These are phyloP conservation scores for Yueomyces sp. DNA, from an alignment of 1,139 yeast species.

Conservation along the genomic window DNA sequence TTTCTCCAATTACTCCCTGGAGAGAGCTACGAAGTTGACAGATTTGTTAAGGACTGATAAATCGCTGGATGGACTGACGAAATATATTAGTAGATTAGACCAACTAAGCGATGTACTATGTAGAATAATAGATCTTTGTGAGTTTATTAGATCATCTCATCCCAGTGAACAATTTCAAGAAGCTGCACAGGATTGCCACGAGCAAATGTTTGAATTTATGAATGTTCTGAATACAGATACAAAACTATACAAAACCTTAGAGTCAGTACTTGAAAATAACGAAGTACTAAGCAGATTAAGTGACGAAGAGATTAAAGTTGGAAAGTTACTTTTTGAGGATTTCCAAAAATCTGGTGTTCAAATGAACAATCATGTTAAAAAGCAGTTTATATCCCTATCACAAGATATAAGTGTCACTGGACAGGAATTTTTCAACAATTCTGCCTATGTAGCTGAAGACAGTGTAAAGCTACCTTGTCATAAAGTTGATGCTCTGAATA, in stretches of 20 bases:
- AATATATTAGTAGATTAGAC: slow-evolving; percentile 60
- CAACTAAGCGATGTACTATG: slow-evolving; percentile 80
- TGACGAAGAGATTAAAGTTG: slow-evolving; percentile 73
- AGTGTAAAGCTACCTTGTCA: slow-evolving; percentile 10
- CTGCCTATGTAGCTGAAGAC: slow-evolving; percentile 11
- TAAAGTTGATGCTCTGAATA: slow-evolving; percentile 11
- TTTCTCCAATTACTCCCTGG: slow-evolving; percentile 54
- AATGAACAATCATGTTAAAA: slow-evolving; percentile 52
- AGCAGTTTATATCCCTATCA: slow-evolving; percentile 63
- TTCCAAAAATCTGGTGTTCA: slow-evolving; percentile 86
- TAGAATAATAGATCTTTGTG: slow-evolving; percentile 88
- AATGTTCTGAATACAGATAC: slow-evolving; percentile 80
- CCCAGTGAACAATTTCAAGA: slow-evolving; percentile 59
- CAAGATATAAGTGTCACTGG: slow-evolving; percentile 76
- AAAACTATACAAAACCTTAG: slow-evolving; percentile 50
- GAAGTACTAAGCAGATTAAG: slow-evolving; percentile 32
- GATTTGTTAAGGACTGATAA: slow-evolving; percentile 38
- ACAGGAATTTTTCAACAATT: slow-evolving; percentile 49
- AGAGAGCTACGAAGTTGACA: slow-evolving; percentile 51
- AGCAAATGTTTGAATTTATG: slow-evolving; percentile 87
- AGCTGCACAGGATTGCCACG: slow-evolving; percentile 85
- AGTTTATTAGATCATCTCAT: slow-evolving; percentile 80
- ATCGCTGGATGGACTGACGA: slow-evolving; percentile 33
- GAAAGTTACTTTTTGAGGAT: slow-evolving; percentile 66
- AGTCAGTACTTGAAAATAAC: slow-evolving; percentile 37